Evolutionary conservation across 352 stramenopile species (phyloP).

Genomic region (Globisporangium radiosum): DNA sequence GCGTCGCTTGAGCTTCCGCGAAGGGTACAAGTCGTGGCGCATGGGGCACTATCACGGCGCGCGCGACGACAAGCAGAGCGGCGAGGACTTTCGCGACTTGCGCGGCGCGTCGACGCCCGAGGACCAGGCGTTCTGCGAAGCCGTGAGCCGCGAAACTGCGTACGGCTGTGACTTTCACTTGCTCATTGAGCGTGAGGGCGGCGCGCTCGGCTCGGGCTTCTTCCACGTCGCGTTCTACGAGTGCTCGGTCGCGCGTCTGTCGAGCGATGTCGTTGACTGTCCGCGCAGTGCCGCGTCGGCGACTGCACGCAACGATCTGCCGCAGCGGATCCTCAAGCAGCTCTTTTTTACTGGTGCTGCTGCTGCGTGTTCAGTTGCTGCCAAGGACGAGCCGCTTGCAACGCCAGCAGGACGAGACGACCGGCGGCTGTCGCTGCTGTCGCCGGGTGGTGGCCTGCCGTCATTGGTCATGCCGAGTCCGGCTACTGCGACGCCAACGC

Average conservation of each 20-base stretch:
- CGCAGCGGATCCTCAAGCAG: conserved; percentile 39
- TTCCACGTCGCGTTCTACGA: conserved; percentile 87
- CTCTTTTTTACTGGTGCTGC: conserved; percentile 3
- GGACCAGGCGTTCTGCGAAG: conserved; percentile 75
- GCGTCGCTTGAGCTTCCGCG: conserved; percentile 63
- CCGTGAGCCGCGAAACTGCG: conserved; percentile 41
- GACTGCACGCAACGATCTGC: conserved; percentile 19
- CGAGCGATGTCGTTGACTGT: conserved; percentile 29
- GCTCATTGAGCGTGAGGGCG: conserved; percentile 56
- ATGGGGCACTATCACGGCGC: conserved; percentile 75
- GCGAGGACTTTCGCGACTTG: conserved; percentile 37
- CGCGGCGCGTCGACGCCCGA: conserved; percentile 49
- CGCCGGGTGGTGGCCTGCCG: conserved; percentile 8
- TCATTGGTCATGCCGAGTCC: conserved; percentile 7
- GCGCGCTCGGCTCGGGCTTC: conserved; percentile 53
- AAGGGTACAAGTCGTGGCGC: conserved; percentile 82
- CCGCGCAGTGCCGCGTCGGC: conserved; percentile 16
- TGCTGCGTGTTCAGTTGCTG: conserved; percentile 14
- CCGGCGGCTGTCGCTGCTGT: not conserved
- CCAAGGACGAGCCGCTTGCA: not conserved
- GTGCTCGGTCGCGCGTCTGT: conserved; percentile 62
- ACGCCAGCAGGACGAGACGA: not conserved
- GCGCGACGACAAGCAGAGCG: conserved; percentile 62
- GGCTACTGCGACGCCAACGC: not conserved
- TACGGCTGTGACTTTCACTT: conserved; percentile 74